Percentiles rank a stretch among this genome's conserved stretches.
Conservation (phyloP, 2,329 filamentous ascomycete species). For the Cryphonectria radicalis region DNA sequence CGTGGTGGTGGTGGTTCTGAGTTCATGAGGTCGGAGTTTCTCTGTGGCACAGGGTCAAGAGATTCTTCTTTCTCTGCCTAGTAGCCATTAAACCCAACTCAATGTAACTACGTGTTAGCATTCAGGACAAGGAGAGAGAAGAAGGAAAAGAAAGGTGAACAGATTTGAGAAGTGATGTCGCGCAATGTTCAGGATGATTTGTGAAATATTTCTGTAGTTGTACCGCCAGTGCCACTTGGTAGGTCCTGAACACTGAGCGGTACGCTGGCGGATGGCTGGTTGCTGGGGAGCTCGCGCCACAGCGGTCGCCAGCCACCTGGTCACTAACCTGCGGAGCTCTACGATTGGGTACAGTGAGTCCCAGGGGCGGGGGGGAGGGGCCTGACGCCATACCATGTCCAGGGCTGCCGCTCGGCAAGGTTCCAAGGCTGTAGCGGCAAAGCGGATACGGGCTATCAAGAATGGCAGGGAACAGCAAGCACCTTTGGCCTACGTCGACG, state of each 20-base stretch:
- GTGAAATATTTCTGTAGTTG: neutral
- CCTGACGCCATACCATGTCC: neutral
- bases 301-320: slow-evolving; percentile 9
- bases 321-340: slow-evolving; percentile 1
- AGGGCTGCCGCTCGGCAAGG: slow-evolving; percentile 10
- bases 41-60: neutral
- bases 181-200: neutral
- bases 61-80: neutral
- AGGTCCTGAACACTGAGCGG: slow-evolving; percentile 34
- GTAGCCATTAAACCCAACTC: neutral
- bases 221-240: neutral
- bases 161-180: neutral
- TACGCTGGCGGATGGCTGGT: slow-evolving; percentile 34
- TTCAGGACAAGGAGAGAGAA: neutral
- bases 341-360: slow-evolving; percentile 5
- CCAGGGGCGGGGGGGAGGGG: neutral
- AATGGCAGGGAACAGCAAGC: slow-evolving; percentile 14
- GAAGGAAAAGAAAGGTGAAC: neutral
- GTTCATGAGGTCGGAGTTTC: slow-evolving; percentile 59
- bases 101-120: neutral
- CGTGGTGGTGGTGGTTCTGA: slow-evolving; percentile 38
- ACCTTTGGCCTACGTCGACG: slow-evolving; percentile 14
- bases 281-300: slow-evolving; percentile 12
- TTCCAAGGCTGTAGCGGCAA: slow-evolving; percentile 1
- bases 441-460: slow-evolving; percentile 6